Conservation (phyloP, 768 basidiomycete genomes). For the Calocybe indica region DNA sequence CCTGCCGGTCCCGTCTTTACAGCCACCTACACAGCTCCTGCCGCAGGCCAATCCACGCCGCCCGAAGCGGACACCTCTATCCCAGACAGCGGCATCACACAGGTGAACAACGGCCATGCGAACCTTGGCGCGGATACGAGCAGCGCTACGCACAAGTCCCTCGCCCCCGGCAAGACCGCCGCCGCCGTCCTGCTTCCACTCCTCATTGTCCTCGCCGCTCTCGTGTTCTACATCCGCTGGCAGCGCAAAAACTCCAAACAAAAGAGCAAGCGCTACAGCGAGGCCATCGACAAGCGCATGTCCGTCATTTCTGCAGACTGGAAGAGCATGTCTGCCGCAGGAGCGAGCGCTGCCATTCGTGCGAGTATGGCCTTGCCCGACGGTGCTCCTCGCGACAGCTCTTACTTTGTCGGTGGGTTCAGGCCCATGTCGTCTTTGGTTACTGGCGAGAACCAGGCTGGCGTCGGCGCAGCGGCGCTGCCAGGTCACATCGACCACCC, state of each 20-base stretch:
- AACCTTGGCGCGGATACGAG: constrained; percentile 20
- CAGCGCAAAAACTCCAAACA: constrained; percentile 43
- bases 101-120: constrained; percentile 31
- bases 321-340: constrained; percentile 65
- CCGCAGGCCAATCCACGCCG: constrained; percentile 28
- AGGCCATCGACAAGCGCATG: constrained; percentile 77
- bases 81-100: constrained; percentile 27
- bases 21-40: constrained; percentile 48
- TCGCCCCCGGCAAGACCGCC: constrained; percentile 46
- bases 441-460: constrained; percentile 31
- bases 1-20: constrained; percentile 68
- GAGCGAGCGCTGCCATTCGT: constrained; percentile 70
- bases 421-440: constrained; percentile 40
- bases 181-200: constrained; percentile 69
- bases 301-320: constrained; percentile 74
- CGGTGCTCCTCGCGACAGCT: constrained; percentile 31
- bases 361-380: constrained; percentile 43
- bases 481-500: neutral
- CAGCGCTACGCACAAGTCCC: neutral
- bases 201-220: constrained; percentile 38
- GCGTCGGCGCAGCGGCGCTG: constrained; percentile 25
- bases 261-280: constrained; percentile 54
- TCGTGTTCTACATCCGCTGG: constrained; percentile 45
- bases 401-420: constrained; percentile 50
- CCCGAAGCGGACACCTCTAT: constrained; percentile 34